Conservation (phyloP, 2,329 filamentous ascomycete species). For the Trichoderma aggressivum region DNA sequence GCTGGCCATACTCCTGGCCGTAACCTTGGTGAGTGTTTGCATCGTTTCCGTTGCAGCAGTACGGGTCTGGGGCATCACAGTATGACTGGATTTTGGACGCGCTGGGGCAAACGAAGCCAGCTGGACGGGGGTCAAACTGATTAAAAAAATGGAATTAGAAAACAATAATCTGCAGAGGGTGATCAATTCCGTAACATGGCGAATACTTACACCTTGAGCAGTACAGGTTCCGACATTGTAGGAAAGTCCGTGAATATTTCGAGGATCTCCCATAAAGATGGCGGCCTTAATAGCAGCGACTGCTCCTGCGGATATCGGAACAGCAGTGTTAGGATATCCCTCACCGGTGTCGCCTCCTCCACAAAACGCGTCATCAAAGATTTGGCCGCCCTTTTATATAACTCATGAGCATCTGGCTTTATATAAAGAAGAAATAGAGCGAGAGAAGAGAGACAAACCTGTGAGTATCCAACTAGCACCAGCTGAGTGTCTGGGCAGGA, state of each 20-base stretch:
- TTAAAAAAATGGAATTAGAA: neutral
- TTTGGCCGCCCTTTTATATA: slow-evolving; percentile 49
- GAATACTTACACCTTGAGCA: slow-evolving; percentile 49
- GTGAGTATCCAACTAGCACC: slow-evolving; percentile 60
- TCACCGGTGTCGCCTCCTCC: slow-evolving; percentile 51
- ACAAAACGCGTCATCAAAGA: slow-evolving; percentile 61
- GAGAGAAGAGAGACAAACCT: slow-evolving; percentile 37
- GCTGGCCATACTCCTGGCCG: slow-evolving; percentile 57
- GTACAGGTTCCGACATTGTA: slow-evolving; percentile 49
- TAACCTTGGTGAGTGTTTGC: slow-evolving; percentile 60
- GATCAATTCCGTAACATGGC: too few relatives aligned
- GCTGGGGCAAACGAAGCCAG: slow-evolving; percentile 55
- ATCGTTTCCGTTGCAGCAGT: slow-evolving; percentile 64
- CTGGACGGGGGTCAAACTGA: slow-evolving; percentile 58
- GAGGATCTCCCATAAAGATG: slow-evolving; percentile 64
- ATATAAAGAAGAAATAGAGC: neutral
- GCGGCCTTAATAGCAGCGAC: slow-evolving; percentile 57
- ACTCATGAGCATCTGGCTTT: neutral
- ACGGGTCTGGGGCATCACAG: slow-evolving; percentile 61
- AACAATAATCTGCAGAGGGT: neutral
- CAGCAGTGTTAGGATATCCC: slow-evolving; percentile 42
- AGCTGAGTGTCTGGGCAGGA: slow-evolving; percentile 56
- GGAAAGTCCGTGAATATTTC: slow-evolving; percentile 51
- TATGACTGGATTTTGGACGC: slow-evolving; percentile 58
- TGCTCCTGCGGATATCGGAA: slow-evolving; percentile 44